Base-by-base conservation (phyloP, 169 alveolate species). In the Blepharisma undulans region DNA sequence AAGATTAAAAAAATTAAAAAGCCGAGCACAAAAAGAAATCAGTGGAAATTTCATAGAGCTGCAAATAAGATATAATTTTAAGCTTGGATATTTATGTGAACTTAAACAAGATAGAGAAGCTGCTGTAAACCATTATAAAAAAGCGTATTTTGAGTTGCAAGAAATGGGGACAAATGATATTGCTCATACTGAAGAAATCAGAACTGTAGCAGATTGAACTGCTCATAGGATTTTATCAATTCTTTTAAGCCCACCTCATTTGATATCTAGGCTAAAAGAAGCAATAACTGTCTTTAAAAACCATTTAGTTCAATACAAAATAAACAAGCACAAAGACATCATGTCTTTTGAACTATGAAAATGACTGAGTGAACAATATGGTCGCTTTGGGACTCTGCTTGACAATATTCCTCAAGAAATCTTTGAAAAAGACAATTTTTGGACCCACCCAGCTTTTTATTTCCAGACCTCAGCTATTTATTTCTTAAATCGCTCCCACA, bases 381-480 rank as follows among this genome's bases (percentile, higher is more conserved):
- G 34, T 12, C 72, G 89, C 27, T 82, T 82, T 60, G 89, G 89
- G 4, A 36, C 78, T 22, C 36, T 82, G 7, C 5, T 82, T 19
- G 89, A 82, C 25, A 36, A 27, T 33, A 60, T 82, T 32, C 89
- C 89, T 33, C 33, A 22, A 82, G 77, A 82, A 22, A 72, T 60
- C 0, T 36, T 32, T n/a, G 89, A 82, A 59, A 60, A 48, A 4
- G 77, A 82, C 89, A 82, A 82, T 30, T 60, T 82, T 21, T 82
- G 89, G 89, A 82, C 89, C 10, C 89, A 82, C n/a, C 89, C 89
- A 25, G 89, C 76, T 4, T 82, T 82, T 82, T 82, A 82, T 30
- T 82, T 22, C 89, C 74, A 48, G 48, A 59, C 89, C 4, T 72
- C 89, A 22, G 74, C 71, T 10, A 59, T 48, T 60, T 82, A 48